Percentiles rank a stretch among this genome's conserved stretches.
Evolutionary conservation across 75 land plant species (phyloP).

Genomic region (Adiantum capillusveneris): DNA sequence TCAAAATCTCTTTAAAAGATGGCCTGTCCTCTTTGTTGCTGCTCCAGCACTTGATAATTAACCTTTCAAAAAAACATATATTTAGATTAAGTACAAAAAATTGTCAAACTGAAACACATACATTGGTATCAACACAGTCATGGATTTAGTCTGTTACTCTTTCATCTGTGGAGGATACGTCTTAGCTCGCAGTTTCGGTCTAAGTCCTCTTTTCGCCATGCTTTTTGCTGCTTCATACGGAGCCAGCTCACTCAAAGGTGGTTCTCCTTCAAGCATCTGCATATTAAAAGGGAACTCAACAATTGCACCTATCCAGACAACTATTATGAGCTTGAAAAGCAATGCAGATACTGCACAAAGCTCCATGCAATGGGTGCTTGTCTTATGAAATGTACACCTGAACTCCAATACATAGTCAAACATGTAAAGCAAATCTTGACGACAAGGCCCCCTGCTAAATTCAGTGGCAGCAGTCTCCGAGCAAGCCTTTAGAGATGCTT

Average conservation of each 20-base stretch:
- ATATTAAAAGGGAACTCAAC: not conserved
- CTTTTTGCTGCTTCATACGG: slow-evolving; percentile 19
- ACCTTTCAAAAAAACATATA: not conserved
- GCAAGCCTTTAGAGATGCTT: too few species aligned
- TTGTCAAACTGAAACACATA: too few species aligned
- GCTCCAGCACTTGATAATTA: slow-evolving; percentile 2
- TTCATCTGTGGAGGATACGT: slow-evolving; percentile 8
- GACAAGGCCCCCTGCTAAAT: too few species aligned
- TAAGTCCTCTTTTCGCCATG: slow-evolving; percentile 9
- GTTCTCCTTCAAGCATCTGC: slow-evolving; percentile 18
- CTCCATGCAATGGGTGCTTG: too few species aligned
- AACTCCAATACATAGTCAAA: too few species aligned
- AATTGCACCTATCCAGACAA: not conserved
- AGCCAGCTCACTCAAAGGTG: slow-evolving; percentile 11
- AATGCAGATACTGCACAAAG: too few species aligned
- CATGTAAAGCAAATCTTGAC: too few species aligned
- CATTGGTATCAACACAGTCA: not conserved
- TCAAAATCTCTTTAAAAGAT: slow-evolving; percentile 1
- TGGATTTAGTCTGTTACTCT: not conserved
- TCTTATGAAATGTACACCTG: too few species aligned
- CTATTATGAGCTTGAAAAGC: too few species aligned
- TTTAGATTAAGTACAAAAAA: too few species aligned
- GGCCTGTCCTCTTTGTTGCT: not conserved
- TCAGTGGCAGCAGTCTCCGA: too few species aligned
- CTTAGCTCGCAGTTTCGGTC: slow-evolving; percentile 14